Evolutionary conservation across 768 basidiomycete genomes (phyloP), one percentile per base, ranked within the genome.

Genomic region (Amanita phalloides): DNA sequence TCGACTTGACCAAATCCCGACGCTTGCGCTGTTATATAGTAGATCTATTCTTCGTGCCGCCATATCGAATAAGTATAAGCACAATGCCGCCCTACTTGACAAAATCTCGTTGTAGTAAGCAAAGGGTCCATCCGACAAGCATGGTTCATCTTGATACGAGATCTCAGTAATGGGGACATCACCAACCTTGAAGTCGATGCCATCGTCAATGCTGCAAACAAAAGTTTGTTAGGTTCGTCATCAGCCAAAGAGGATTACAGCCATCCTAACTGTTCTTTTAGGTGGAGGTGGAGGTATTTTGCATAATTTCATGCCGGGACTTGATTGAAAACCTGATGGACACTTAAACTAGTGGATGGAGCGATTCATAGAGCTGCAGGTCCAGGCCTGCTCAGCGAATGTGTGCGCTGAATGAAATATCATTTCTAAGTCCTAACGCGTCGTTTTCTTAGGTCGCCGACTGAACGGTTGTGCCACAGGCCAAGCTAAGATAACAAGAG

Each of bases 191-290:
- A 81, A 48, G 67, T 86, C 9, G 88, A 90, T 61, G 69, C 79
- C 0, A 83, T 91, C 51, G 89, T 91, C 26, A 91, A 90, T 59
- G 90, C 90, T 10, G 90, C 89, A 5, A 91, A 91, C 60, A 71
- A 71, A 43, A 76, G 76, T 45, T 68, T 92, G 33, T 68, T 84
- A 45, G 89, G 89, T 87, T 38, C 51, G 67, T 66, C 46, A 44
- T 23, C 35, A 9, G 17, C 4, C 2, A 8, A 3, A 35, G 9
- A 6, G 8, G 8, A 42, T 33, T 14, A 20, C 9, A 13, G 21
- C 26, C 37, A 5, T 33, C 35, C n/a, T 47, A 4, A 45, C 26
- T 20, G 51, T 10, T 30, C 39, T 23, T 51, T 13, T 38, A 88
- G 88, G 86, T 35, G 88, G 89, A 4, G 84, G 86, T 0, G 89